Conservation (phyloP, 306 rosid genomes). For the Hippophae gyantsensis region DNA sequence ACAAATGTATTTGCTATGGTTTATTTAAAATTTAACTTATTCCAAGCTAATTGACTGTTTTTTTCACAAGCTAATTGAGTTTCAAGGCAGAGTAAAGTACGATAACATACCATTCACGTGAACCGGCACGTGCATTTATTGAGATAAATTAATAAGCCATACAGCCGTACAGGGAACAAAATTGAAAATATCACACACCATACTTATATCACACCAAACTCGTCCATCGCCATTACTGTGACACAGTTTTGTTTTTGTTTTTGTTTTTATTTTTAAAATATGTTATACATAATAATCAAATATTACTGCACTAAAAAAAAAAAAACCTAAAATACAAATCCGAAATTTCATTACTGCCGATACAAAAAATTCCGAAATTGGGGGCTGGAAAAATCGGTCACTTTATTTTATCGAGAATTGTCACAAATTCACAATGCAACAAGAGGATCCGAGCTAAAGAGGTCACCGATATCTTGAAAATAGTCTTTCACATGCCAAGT, state of each 20-base stretch:
- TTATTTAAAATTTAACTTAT: too few species aligned
- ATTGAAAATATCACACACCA: too few species aligned
- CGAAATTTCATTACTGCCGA: conserved; percentile 20
- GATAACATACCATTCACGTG: too few species aligned
- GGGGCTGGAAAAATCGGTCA: neutral
- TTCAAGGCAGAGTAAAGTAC: too few species aligned
- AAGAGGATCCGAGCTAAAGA: conserved; percentile 58
- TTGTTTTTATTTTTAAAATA: conserved; percentile 5
- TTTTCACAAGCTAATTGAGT: too few species aligned
- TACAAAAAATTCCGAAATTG: conserved; percentile 44
- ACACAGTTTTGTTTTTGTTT: conserved; percentile 12
- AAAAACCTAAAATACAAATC: conserved; percentile 1
- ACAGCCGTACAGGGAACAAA: too few species aligned
- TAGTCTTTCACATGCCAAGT: conserved; percentile 36
- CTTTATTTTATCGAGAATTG: neutral
- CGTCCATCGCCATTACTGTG: conserved; percentile 23
- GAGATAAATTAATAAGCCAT: too few species aligned
- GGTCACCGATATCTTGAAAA: conserved; percentile 80
- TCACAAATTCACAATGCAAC: conserved; percentile 37
- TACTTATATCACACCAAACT: neutral
- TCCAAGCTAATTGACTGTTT: too few species aligned
- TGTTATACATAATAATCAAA: neutral
- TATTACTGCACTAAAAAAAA: conserved; percentile 1
- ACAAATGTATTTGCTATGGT: too few species aligned
- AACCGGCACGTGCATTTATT: too few species aligned